Base-by-base conservation (phyloP, 768 basidiomycete species). In the Bullera alba region DNA sequence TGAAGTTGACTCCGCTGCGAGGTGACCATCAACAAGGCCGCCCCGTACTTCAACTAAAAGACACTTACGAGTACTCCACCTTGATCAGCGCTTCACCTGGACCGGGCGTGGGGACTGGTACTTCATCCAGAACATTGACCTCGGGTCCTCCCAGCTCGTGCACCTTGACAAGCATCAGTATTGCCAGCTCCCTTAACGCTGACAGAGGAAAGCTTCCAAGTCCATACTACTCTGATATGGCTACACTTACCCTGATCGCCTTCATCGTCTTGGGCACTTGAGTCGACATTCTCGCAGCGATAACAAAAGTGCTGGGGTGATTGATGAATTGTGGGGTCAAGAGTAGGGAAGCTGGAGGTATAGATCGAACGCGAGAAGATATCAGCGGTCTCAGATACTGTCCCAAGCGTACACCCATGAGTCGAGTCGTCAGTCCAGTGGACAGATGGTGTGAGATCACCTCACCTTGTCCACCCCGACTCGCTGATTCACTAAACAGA, bases 91-190 rank as follows among this genome's bases (percentile, higher is more conserved):
- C 62, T 67, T 91, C 79, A 2, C 76, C 78, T 0, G 82, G 77
- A 5, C 77, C 76, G 8, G 79, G 79, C 55, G 76, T 71, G 1
- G 87, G 86, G 58, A 87, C 84, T 0, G 84, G 81, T n/a, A 84
- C 56, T 28, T 77, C 74, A 25, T 64, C 50, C 14, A 75, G 57
- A 36, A 72, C 62, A 32, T 69, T 30, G 29, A 87, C 85, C 45
- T 92, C 87, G 25, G 83, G 69, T 5, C 81, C 86, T 4, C 90
- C 93, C 5, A 76, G 80, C 78, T 81, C 78, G 12, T 80, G 70
- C 68, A 89, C 84, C 50, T 81, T 16, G 3, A 14, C 46, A 45
- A 37, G 48, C 29, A 23, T 16, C 21, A 23, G 48, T 26, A 7
- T 43, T 28, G 25, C 42, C n/a, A n/a, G 32, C 32, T 34, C 32